Conservation (phyloP, 352 stramenopile species). For the Halophytophthora batemanensis region DNA sequence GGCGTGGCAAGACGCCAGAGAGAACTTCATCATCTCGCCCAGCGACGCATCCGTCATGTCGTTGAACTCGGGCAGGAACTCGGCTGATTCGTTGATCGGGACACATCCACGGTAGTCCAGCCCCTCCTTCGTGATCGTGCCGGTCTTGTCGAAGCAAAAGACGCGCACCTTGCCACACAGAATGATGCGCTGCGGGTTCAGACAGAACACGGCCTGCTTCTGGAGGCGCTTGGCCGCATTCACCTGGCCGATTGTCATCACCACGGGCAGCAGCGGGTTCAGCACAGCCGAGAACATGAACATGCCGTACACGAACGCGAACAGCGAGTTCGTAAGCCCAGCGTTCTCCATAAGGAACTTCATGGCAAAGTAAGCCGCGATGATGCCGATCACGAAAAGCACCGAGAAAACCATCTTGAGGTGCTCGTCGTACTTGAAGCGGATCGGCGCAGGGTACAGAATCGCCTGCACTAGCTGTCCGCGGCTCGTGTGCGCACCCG, state of each 20-base stretch:
- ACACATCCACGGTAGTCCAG: slow-evolving; percentile 78
- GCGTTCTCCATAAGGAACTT: slow-evolving; percentile 67
- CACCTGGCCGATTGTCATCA: slow-evolving; percentile 87
- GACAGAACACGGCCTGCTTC: slow-evolving; percentile 71
- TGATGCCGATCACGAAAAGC: slow-evolving; percentile 74
- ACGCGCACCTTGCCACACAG: slow-evolving; percentile 89
- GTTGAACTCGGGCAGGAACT: slow-evolving; percentile 51
- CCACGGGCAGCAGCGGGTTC: slow-evolving; percentile 83
- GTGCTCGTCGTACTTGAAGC: slow-evolving; percentile 92
- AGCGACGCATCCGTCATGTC: slow-evolving; percentile 45
- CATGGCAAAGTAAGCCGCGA: slow-evolving; percentile 73
- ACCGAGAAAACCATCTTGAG: slow-evolving; percentile 79
- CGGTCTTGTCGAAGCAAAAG: slow-evolving; percentile 93
- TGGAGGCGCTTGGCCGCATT: slow-evolving; percentile 80
- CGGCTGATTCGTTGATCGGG: slow-evolving; percentile 36
- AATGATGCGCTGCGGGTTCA: slow-evolving; percentile 82
- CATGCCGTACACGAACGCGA: slow-evolving; percentile 71
- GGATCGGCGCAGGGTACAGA: slow-evolving; percentile 77
- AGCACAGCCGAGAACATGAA: slow-evolving; percentile 80
- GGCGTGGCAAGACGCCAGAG: slow-evolving; percentile 82
- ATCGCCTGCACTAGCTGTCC: slow-evolving; percentile 87
- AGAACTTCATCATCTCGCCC: slow-evolving; percentile 48
- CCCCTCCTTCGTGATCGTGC: slow-evolving; percentile 89
- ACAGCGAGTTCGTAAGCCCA: slow-evolving; percentile 67
- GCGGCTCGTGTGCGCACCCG: slow-evolving; percentile 79